Conservation (phyloP, 148 eudicot species). For the Hydrangea macrophylla region DNA sequence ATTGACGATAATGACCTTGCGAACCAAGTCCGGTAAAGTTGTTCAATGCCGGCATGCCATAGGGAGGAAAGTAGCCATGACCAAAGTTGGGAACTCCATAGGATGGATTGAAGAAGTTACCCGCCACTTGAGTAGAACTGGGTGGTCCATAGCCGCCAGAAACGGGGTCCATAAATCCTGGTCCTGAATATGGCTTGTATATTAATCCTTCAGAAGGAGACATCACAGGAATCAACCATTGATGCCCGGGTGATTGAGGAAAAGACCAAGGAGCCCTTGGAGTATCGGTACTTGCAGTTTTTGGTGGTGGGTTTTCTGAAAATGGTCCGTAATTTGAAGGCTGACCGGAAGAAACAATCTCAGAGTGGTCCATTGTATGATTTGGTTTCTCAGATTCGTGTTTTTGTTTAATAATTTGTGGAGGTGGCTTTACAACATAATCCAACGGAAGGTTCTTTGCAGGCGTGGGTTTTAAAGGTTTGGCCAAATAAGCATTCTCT, state of each 20-base stretch:
- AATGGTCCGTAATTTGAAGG: constrained; percentile 30
- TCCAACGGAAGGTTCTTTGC: constrained; percentile 46
- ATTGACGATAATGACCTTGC: constrained; percentile 28
- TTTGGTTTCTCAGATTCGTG: constrained; percentile 37
- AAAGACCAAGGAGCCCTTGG: constrained; percentile 43
- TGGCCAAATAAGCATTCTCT: constrained; percentile 40
- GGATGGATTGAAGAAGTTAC: constrained; percentile 34
- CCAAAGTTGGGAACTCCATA: constrained; percentile 43
- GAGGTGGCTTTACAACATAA: constrained; percentile 35
- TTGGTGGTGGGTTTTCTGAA: constrained; percentile 18
- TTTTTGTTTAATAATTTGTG: constrained; percentile 28
- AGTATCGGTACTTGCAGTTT: constrained; percentile 33
- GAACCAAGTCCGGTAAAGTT: constrained; percentile 29
- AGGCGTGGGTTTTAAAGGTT: constrained; percentile 40
- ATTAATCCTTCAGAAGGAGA: constrained; percentile 91
- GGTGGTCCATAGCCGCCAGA: constrained; percentile 47
- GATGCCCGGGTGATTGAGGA: constrained; percentile 63
- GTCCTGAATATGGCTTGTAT: constrained; percentile 84
- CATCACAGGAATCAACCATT: constrained; percentile 91
- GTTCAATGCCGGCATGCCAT: too few relatives aligned
- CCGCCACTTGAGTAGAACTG: constrained; percentile 30
- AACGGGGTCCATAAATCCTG: constrained; percentile 40
- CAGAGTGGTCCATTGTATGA: constrained; percentile 49
- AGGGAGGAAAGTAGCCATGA: constrained; percentile 65
- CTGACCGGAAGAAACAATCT: constrained; percentile 35